phyloP scores from a whole-genome alignment of 164 flowering plant species.

The Stephania yunnanensis region DNA sequence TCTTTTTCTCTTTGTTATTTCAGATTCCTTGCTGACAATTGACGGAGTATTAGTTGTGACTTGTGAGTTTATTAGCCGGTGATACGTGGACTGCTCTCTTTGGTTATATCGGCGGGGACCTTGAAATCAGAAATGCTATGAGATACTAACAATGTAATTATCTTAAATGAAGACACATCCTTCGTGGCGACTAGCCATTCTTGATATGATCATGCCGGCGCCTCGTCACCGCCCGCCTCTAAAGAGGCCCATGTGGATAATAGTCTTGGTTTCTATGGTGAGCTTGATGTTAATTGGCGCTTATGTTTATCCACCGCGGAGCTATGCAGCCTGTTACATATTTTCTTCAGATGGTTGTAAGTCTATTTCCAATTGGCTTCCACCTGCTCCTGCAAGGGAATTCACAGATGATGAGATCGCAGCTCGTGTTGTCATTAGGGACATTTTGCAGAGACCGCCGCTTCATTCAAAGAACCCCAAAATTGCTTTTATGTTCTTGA shows the following conservation, averaged over 20 bases:
- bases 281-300: constrained; percentile 66
- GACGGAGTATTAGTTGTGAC: constrained; percentile 5
- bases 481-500: constrained; percentile 90
- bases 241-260: constrained; percentile 79
- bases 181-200: constrained; percentile 63
- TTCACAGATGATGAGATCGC: constrained; percentile 79
- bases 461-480: constrained; percentile 45
- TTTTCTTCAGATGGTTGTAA: constrained; percentile 67
- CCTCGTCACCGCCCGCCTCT: constrained; percentile 69
- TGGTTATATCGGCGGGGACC: not conserved
- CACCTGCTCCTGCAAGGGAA: constrained; percentile 68
- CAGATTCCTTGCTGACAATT: not conserved
- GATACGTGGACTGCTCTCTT: not conserved
- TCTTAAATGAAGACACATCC: constrained; percentile 51
- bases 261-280: constrained; percentile 63
- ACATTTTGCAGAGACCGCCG: constrained; percentile 54
- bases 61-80: not conserved
- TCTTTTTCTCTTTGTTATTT: not conserved
- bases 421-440: constrained; percentile 62
- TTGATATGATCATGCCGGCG: constrained; percentile 53
- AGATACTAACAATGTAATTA: constrained; percentile 27
- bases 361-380: constrained; percentile 61
- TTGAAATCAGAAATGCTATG: not conserved
- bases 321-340: constrained; percentile 54
- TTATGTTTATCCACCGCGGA: constrained; percentile 67